phyloP scores from a whole-genome alignment of 768 basidiomycete species.

The Lentinula sp. region DNA sequence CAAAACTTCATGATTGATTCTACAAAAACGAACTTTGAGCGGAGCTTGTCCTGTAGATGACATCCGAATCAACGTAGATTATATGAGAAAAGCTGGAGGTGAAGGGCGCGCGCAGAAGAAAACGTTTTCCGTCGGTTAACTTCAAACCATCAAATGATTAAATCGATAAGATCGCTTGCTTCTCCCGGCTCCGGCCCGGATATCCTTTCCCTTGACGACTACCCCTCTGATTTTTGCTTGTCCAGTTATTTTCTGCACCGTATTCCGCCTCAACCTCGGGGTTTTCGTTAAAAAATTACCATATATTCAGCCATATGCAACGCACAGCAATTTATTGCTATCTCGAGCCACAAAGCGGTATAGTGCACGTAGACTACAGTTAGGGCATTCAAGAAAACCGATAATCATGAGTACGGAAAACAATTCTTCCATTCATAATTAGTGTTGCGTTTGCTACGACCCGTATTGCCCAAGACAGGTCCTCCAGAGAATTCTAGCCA shows the following conservation, averaged over 20 bases:
- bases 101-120: neutral
- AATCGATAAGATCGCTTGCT: neutral
- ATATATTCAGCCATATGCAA: too few relatives aligned
- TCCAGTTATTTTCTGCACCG: neutral
- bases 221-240: neutral
- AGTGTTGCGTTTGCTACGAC: too few relatives aligned
- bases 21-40: conserved; percentile 54
- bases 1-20: conserved; percentile 14
- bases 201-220: neutral
- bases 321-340: too few relatives aligned
- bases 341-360: too few relatives aligned
- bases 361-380: too few relatives aligned
- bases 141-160: neutral
- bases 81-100: neutral
- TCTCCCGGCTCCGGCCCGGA: neutral
- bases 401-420: too few relatives aligned
- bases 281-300: neutral
- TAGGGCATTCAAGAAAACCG: too few relatives aligned
- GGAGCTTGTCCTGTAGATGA: conserved; percentile 65
- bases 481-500: too few relatives aligned
- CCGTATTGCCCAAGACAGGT: too few relatives aligned
- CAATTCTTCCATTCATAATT: too few relatives aligned
- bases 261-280: neutral
- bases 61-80: conserved; percentile 20
- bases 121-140: neutral